Conservation (phyloP, 2,329 filamentous ascomycete genomes). For the Diaporthe amygdali region DNA sequence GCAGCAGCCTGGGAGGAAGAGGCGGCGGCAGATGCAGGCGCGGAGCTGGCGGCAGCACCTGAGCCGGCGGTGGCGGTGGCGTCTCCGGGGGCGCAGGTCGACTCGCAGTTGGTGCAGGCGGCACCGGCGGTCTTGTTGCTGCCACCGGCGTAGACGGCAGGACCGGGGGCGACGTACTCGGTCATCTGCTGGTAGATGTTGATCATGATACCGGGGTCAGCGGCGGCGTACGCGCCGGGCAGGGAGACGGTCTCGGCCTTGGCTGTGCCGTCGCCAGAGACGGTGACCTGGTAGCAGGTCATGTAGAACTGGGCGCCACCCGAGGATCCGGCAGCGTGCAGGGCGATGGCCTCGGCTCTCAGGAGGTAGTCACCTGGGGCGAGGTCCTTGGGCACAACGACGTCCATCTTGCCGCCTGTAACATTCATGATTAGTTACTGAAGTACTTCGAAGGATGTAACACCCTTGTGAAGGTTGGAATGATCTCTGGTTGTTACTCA, state of each 20-base stretch:
- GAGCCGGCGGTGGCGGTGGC: not conserved
- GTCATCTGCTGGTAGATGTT: constrained; percentile 51
- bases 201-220: constrained; percentile 51
- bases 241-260: constrained; percentile 40
- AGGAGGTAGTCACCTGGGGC: constrained; percentile 48
- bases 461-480: not conserved
- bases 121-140: constrained; percentile 45
- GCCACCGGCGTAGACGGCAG: constrained; percentile 45
- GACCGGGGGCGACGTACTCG: constrained; percentile 49
- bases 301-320: constrained; percentile 45
- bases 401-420: constrained; percentile 42
- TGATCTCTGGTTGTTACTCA: not conserved
- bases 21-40: not conserved
- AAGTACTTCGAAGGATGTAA: not conserved
- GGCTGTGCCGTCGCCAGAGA: constrained; percentile 35
- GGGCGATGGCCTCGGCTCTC: constrained; percentile 53
- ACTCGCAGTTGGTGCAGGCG: constrained; percentile 45
- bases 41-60: not conserved
- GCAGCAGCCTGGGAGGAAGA: not conserved
- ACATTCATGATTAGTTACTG: not conserved
- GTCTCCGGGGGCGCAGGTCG: constrained; percentile 40
- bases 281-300: constrained; percentile 44
- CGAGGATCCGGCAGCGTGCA: constrained; percentile 45
- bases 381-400: constrained; percentile 39
- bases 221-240: constrained; percentile 49